phyloP scores from a whole-genome alignment of 1,284 basidiomycete genomes.

The Irpex sp. region DNA sequence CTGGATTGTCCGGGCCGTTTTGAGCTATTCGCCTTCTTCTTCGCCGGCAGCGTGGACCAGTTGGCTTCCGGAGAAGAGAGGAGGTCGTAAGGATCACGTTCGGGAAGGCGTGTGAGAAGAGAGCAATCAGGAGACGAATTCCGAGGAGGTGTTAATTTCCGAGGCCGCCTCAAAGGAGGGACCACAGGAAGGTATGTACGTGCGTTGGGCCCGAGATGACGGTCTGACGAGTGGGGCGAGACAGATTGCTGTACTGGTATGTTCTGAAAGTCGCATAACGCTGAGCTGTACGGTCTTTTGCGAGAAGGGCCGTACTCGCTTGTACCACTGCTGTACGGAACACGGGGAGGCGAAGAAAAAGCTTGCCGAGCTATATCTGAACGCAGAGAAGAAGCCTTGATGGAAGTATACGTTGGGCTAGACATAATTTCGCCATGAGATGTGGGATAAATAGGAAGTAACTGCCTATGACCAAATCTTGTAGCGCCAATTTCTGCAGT shows the following conservation, averaged over 20 bases:
- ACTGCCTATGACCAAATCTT: neutral
- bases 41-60: constrained; percentile 13
- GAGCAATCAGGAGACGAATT: neutral
- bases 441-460: neutral
- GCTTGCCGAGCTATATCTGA: neutral
- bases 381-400: neutral
- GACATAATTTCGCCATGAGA: neutral
- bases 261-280: neutral
- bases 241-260: too few relatives aligned
- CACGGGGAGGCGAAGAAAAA: neutral
- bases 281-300: neutral
- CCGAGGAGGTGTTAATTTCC: neutral
- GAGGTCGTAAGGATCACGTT: constrained; percentile 13
- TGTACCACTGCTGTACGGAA: neutral
- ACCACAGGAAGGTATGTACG: neutral
- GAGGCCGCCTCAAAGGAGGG: neutral
- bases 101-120: neutral
- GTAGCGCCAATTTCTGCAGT: neutral
- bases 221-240: too few relatives aligned
- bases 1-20: neutral
- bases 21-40: neutral
- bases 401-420: neutral
- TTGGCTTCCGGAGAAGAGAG: constrained; percentile 13
- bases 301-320: neutral
- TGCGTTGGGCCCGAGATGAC: neutral